A percentile compares a stretch with the other conserved stretches of the same genome.
Conservation (phyloP, 1,139 yeast genomes). For the Debaryomyces robertsiae region DNA sequence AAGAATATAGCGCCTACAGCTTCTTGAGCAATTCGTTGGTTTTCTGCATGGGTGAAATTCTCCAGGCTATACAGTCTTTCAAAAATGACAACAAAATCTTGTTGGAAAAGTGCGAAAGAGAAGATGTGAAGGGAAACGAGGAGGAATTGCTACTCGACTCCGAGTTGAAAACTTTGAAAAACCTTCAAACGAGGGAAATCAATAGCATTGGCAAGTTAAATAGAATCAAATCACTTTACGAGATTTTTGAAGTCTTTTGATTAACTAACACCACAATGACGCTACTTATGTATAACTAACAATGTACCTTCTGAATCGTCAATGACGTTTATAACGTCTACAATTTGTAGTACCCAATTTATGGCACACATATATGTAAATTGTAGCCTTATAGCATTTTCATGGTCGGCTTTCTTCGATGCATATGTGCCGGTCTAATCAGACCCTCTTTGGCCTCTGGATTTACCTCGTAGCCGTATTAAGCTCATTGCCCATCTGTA, state of each 20-base stretch:
- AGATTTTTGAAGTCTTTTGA: constrained; percentile 43
- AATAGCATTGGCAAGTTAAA: constrained; percentile 54
- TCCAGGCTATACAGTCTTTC: constrained; percentile 57
- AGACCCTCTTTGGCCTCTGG: too few relatives aligned
- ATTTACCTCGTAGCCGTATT: too few relatives aligned
- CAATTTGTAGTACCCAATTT: too few relatives aligned
- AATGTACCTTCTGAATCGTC: too few relatives aligned
- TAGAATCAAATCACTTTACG: constrained; percentile 57
- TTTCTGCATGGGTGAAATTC: constrained; percentile 59
- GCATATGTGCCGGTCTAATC: too few relatives aligned
- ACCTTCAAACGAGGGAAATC: constrained; percentile 60
- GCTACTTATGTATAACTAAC: too few relatives aligned
- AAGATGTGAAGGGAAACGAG: constrained; percentile 86
- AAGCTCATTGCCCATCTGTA: too few relatives aligned
- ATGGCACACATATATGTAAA: too few relatives aligned
- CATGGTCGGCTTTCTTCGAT: too few relatives aligned
- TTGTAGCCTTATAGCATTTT: too few relatives aligned
- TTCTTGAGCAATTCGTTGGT: constrained; percentile 35
- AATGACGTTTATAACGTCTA: too few relatives aligned
- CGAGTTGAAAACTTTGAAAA: constrained; percentile 71
- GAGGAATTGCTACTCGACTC: constrained; percentile 70
- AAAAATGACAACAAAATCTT: constrained; percentile 66
- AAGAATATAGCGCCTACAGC: constrained; percentile 62
- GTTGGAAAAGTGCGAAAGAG: constrained; percentile 79
- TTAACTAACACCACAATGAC: neutral